Evolutionary conservation across 345 rosid genomes (phyloP), one percentile per base, ranked within the genome.

Genomic region (Microcos paniculata): DNA sequence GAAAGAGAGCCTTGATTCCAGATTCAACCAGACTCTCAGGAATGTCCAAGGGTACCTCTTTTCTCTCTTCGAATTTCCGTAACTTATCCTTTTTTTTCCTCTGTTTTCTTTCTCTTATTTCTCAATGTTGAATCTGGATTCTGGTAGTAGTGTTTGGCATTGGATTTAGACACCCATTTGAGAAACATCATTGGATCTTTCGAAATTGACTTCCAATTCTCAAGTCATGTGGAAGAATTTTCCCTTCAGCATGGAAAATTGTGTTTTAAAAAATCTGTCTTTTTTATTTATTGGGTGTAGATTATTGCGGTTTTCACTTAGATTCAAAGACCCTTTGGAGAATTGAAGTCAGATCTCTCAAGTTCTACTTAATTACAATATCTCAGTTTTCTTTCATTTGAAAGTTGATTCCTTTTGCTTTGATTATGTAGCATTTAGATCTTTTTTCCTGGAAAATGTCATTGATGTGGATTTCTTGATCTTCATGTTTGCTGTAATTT

Each of bases 21-120:
- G 97, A 82, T 89, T 95, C 90, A 91, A 87, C 78, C 99, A 90
- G 53, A 93, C 97, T 40, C 96, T 95, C 77, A 91, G 89, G 69
- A 95, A 90, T 82, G 97, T 95, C 65, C 97, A 93, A 62, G 98
- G 96, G 99, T 93, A 82, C 46, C 67, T 45, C 28, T 7, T 46
- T 57, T n/a, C 23, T 21, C 33, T 2, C 6, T 52, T 14, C 26
- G 15, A 1, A 18, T 48, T 49, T 15, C 66, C 49, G 24, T 63
- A 9, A 6, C 65, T 55, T 66, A n/a, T 38, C 65, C 49, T 16
- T 45, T 75, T 43, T 13, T 52, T 63, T 55, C 18, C 64, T 26
- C 8, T 31, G 35, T 18, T 24, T 31, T 6, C 3, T 43, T 35
- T 70, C 57, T 46, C 66, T 70, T 24, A 63, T 42, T 42, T 63